Base-by-base conservation (phyloP, 2,329 filamentous ascomycete species). In the Calonectria fujianensis region DNA sequence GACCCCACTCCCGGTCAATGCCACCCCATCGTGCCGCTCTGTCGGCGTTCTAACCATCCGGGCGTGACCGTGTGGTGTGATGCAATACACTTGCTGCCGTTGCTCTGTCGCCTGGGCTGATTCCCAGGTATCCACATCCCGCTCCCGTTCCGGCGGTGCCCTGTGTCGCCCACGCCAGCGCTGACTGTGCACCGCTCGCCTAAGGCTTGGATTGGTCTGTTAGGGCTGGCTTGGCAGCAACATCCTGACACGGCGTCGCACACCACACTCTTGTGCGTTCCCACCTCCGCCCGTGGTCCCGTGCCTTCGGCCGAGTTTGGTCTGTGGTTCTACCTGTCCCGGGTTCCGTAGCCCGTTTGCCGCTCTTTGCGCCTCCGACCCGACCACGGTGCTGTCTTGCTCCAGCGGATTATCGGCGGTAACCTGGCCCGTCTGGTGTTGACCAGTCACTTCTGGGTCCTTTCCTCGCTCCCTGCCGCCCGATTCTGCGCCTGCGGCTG, bases 51-150 rank as follows among this genome's bases (percentile, higher is more conserved):
- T 37, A 54, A 70, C 29, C 61, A 57, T 72, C 71, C 77, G 73
- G 72, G 67, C 41, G 68, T 77, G 67, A 52, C 72, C 74, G 73
- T 74, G 74, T 80, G 77, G 81, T 78, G 75, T 77, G 77, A 82
- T 82, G 66, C 72, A 39, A 61, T 70, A 50, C 37, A 8, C 41
- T 39, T 45, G 50, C n/a, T 45, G 39, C 45, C 57, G 31, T 41
- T 48, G 27, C 27, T 68, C 32, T 45, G 41, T 37, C 54, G 48
- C 48, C 50, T 59, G 71, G 45, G 57, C 67, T 74, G 63, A 73
- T 74, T 72, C 59, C 68, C 29, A 68, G 50, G 69, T 77, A 76
- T 69, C 79, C 79, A 80, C 79, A 78, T 80, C 64, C 75, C 79
- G 77, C 73, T 76, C 79, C 78, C 74, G 75, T 75, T 57, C 72